A percentile compares a stretch with the other conserved stretches of the same genome.
Evolutionary conservation across 176 grass and related monocot species (phyloP).

Genomic region (Aechmea fasciata): DNA sequence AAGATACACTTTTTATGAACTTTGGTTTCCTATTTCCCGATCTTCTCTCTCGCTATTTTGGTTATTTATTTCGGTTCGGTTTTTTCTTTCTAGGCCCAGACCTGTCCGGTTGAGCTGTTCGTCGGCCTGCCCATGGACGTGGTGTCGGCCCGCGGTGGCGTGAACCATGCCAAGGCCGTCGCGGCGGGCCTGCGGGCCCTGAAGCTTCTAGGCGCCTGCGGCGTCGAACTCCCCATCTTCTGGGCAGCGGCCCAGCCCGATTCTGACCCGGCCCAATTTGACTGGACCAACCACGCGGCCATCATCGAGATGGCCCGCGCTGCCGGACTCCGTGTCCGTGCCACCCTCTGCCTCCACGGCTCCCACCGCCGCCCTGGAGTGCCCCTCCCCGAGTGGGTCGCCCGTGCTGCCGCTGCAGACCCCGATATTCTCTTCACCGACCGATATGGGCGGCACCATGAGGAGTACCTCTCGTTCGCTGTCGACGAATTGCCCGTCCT

Average conservation of each 20-base stretch:
- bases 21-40: background rate
- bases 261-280: conserved; percentile 30
- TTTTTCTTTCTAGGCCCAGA: conserved; percentile 25
- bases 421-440: conserved; percentile 74
- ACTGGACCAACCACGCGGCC: conserved; percentile 44
- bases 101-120: conserved; percentile 32
- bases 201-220: conserved; percentile 53
- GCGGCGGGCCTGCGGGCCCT: conserved; percentile 56
- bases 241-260: conserved; percentile 61
- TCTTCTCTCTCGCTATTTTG: background rate
- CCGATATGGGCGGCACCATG: conserved; percentile 19
- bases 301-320: conserved; percentile 60
- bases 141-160: conserved; percentile 29
- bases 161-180: conserved; percentile 49
- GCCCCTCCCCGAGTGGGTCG: conserved; percentile 42
- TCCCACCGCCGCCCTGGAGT: conserved; percentile 14
- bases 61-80: background rate
- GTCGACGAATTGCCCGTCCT: conserved; percentile 65
- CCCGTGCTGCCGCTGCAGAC: conserved; percentile 24
- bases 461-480: conserved; percentile 72
- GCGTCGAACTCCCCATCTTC: conserved; percentile 80
- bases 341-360: conserved; percentile 52
- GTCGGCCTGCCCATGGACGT: conserved; percentile 67
- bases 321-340: conserved; percentile 54
- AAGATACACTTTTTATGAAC: too few species aligned